Evolutionary conservation across 1,139 yeast genomes (phyloP).

Genomic region (Zhuliangozyma parablackwelliae): DNA sequence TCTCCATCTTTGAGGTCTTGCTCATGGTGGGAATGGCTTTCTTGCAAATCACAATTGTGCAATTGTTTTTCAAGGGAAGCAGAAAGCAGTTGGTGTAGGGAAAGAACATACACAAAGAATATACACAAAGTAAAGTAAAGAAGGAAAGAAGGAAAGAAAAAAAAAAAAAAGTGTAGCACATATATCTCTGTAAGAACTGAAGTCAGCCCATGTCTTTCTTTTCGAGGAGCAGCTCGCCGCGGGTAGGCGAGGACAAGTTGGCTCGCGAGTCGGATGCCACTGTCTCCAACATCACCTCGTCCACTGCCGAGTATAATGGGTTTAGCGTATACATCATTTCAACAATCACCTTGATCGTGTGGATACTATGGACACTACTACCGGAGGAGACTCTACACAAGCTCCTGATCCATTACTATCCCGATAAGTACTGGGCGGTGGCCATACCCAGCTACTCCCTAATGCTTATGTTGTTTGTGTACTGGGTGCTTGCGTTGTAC

Average conservation of each 20-base stretch:
- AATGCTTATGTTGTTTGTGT: constrained; percentile 66
- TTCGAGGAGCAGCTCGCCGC: constrained; percentile 6
- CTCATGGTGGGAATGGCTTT: constrained; percentile 84
- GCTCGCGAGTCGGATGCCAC: constrained; percentile 77
- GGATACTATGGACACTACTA: constrained; percentile 65
- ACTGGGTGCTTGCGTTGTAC: constrained; percentile 65
- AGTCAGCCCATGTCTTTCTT: constrained; percentile 4
- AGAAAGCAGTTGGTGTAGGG: constrained; percentile 69
- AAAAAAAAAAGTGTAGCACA: too few species aligned
- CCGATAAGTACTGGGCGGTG: constrained; percentile 84
- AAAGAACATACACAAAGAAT: neutral
- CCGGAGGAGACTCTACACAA: constrained; percentile 53
- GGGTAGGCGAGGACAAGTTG: constrained; percentile 41
- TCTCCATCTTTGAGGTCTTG: constrained; percentile 74
- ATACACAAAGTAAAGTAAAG: too few species aligned
- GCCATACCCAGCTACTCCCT: constrained; percentile 69
- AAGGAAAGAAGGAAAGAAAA: too few species aligned
- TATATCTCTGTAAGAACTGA: constrained; percentile 2
- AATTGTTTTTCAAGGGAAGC: constrained; percentile 79
- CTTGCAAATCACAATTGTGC: constrained; percentile 79
- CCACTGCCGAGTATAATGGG: constrained; percentile 68
- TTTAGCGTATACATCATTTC: constrained; percentile 71
- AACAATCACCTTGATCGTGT: constrained; percentile 45
- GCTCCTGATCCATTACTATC: constrained; percentile 66
- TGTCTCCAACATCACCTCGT: constrained; percentile 45